Evolutionary conservation across 345 rosid species (phyloP).

Genomic region (Eucalyptus lansdowneana): DNA sequence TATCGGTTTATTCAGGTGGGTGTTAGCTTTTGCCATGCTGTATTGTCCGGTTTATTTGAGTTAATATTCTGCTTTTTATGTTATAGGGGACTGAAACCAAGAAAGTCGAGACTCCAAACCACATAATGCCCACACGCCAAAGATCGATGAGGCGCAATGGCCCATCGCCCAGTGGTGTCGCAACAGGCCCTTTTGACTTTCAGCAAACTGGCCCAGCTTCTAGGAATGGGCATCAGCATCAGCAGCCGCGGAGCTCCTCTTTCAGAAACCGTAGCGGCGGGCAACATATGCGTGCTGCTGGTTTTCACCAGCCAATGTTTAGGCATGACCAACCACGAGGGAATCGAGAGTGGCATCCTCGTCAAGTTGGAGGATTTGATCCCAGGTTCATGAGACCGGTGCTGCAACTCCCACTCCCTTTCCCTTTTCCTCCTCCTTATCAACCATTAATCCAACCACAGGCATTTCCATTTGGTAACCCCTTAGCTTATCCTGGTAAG

Average conservation of each 20-base stretch:
- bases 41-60: neutral
- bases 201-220: slow-evolving; percentile 26
- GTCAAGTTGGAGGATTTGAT: slow-evolving; percentile 24
- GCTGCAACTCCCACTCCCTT: slow-evolving; percentile 22
- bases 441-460: slow-evolving; percentile 37
- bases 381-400: slow-evolving; percentile 42
- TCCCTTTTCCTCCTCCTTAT: slow-evolving; percentile 2
- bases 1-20: neutral
- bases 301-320: slow-evolving; percentile 60
- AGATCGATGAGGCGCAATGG: slow-evolving; percentile 26
- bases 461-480: slow-evolving; percentile 27
- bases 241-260: slow-evolving; percentile 42
- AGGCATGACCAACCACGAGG: slow-evolving; percentile 74
- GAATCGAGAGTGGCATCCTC: slow-evolving; percentile 47
- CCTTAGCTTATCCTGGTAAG: slow-evolving; percentile 29
- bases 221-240: slow-evolving; percentile 43
- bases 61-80: neutral
- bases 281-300: slow-evolving; percentile 35
- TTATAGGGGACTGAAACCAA: neutral
- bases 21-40: neutral
- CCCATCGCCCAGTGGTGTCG: slow-evolving; percentile 14
- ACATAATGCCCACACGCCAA: slow-evolving; percentile 12
- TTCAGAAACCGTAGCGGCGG: slow-evolving; percentile 49
- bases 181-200: slow-evolving; percentile 21
- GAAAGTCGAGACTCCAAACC: slow-evolving; percentile 14